Conservation (phyloP, 345 rosid species). For the Eucalyptus coolabah region DNA sequence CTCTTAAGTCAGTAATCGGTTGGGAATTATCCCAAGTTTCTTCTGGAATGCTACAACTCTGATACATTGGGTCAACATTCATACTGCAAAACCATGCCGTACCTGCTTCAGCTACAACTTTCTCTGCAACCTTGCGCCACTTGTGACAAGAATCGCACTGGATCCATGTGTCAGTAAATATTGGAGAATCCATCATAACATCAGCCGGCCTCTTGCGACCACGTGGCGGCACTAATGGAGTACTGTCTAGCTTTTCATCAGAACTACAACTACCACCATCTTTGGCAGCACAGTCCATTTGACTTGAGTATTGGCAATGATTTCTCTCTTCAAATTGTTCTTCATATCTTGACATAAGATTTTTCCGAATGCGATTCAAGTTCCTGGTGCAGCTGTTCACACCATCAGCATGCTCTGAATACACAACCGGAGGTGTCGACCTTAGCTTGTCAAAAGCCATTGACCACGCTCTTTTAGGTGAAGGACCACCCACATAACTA, state of each 20-base stretch:
- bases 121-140: constrained; percentile 72
- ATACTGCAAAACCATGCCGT: constrained; percentile 94
- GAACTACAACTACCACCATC: background rate
- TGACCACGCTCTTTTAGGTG: constrained; percentile 45
- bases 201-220: constrained; percentile 13
- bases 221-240: constrained; percentile 1
- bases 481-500: constrained; percentile 14
- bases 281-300: constrained; percentile 11
- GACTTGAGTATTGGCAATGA: constrained; percentile 5
- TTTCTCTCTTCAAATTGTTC: constrained; percentile 18
- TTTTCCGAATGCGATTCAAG: constrained; percentile 44
- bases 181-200: constrained; percentile 10
- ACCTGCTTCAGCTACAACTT: constrained; percentile 22
- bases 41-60: constrained; percentile 64
- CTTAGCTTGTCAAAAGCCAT: constrained; percentile 21
- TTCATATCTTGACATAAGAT: constrained; percentile 36
- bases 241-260: constrained; percentile 5
- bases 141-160: constrained; percentile 90
- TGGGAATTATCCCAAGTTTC: constrained; percentile 57
- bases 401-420: constrained; percentile 10
- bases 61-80: constrained; percentile 57
- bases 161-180: constrained; percentile 59
- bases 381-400: constrained; percentile 35
- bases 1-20: constrained; percentile 55
- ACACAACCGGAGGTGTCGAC: constrained; percentile 1